phyloP scores from a whole-genome alignment of 305 asterid genomes.

The Fraxinus floribunda region DNA sequence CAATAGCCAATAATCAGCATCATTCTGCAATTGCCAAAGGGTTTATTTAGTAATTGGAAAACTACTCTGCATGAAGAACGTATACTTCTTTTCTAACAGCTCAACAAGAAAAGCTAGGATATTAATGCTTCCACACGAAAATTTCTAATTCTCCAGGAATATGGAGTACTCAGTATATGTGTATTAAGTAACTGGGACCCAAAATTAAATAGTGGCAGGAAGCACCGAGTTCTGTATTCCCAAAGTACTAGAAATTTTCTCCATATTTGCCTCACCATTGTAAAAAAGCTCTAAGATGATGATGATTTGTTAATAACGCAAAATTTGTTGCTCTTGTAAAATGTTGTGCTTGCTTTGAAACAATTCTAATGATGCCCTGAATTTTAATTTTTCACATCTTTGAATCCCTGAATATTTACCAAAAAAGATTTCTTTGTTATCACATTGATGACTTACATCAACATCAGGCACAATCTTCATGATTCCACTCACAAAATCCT shows the following conservation, averaged over 20 bases:
- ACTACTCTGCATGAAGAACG: neutral
- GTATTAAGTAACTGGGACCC: neutral
- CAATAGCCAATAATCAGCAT: conserved; percentile 74
- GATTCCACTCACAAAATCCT: conserved; percentile 74
- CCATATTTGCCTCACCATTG: neutral
- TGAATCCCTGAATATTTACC: conserved; percentile 1
- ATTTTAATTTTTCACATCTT: neutral
- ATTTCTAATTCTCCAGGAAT: neutral
- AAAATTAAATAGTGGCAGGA: neutral
- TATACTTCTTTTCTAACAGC: neutral
- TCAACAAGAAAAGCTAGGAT: neutral
- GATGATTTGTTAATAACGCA: neutral
- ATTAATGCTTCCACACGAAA: neutral
- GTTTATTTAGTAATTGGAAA: conserved; percentile 2
- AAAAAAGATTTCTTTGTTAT: neutral
- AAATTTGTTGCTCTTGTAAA: neutral
- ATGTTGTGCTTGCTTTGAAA: neutral
- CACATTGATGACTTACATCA: conserved; percentile 57
- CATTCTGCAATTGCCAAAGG: conserved; percentile 49
- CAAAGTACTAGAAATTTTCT: neutral
- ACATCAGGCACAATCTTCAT: conserved; percentile 89
- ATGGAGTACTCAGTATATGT: neutral
- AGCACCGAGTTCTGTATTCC: neutral
- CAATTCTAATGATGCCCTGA: neutral
- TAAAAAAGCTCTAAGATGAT: neutral